A percentile compares a stretch with the other conserved stretches of the same genome.
Evolutionary conservation across 768 basidiomycete species (phyloP).

Genomic region (Hebeloma cylindrosporum): DNA sequence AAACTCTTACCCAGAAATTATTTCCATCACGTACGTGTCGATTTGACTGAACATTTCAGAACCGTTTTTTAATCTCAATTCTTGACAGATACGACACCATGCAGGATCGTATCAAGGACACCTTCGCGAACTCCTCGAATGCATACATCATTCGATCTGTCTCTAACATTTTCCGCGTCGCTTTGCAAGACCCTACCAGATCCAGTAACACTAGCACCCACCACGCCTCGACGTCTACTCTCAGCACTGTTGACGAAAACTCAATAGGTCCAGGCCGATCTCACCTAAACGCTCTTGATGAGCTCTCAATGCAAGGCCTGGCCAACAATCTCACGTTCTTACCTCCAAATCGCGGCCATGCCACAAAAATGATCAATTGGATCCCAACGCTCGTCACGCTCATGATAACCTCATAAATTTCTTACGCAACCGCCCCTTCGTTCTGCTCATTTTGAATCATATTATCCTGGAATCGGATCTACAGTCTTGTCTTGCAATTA

Average conservation of each 20-base stretch:
- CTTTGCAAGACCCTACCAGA: conserved; percentile 53
- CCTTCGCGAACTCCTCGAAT: conserved; percentile 71
- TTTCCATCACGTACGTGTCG: conserved; percentile 66
- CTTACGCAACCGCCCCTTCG: background rate
- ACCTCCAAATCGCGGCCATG: conserved; percentile 50
- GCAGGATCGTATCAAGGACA: conserved; percentile 72
- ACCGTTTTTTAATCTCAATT: conserved; percentile 7
- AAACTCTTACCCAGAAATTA: conserved; percentile 64
- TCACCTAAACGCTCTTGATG: conserved; percentile 63
- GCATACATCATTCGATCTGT: conserved; percentile 67
- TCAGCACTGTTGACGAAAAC: conserved; percentile 62
- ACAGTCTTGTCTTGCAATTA: background rate
- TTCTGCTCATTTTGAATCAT: background rate
- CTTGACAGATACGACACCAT: conserved; percentile 66
- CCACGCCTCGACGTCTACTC: conserved; percentile 61
- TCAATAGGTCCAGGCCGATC: conserved; percentile 47
- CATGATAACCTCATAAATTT: conserved; percentile 30
- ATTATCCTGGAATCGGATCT: conserved; percentile 1
- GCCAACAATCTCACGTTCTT: conserved; percentile 74
- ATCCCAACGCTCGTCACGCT: conserved; percentile 51
- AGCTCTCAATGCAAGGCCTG: conserved; percentile 72
- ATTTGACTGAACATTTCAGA: conserved; percentile 1
- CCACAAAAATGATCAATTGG: conserved; percentile 71
- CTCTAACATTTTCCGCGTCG: conserved; percentile 73
- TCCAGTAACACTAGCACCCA: conserved; percentile 30